Evolutionary conservation across 2,329 filamentous ascomycete species (phyloP).

Genomic region (Fusarium luffae): DNA sequence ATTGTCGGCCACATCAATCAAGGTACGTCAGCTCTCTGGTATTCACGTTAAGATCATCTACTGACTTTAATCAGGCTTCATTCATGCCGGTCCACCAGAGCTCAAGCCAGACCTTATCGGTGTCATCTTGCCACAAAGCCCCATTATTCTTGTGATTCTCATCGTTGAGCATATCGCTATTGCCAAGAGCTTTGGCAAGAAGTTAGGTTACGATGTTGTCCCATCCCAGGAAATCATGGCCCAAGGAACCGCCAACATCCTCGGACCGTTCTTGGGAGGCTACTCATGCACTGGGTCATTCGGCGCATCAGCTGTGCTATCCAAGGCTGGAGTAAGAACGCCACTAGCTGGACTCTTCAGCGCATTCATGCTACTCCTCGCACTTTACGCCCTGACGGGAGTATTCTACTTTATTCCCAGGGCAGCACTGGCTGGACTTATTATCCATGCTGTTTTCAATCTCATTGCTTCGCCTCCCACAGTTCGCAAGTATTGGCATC

Average conservation of each 20-base stretch:
- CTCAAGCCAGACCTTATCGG: slow-evolving; percentile 67
- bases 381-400: slow-evolving; percentile 79
- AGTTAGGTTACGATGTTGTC: slow-evolving; percentile 82
- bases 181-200: slow-evolving; percentile 81
- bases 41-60: accelerated
- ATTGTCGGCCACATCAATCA: slow-evolving; percentile 74
- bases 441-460: slow-evolving; percentile 85
- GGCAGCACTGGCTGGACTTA: slow-evolving; percentile 76
- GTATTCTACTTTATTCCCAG: slow-evolving; percentile 86
- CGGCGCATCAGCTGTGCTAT: slow-evolving; percentile 81
- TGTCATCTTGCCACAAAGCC: slow-evolving; percentile 70
- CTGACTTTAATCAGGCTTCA: slow-evolving; percentile 27
- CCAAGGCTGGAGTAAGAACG: slow-evolving; percentile 83
- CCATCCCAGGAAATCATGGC: slow-evolving; percentile 84
- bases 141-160: slow-evolving; percentile 78
- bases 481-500: slow-evolving; percentile 81
- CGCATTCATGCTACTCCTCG: slow-evolving; percentile 78
- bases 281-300: slow-evolving; percentile 61
- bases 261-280: slow-evolving; percentile 78
- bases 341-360: slow-evolving; percentile 84
- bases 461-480: slow-evolving; percentile 78
- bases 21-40: slow-evolving; percentile 51
- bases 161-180: slow-evolving; percentile 88
- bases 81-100: slow-evolving; percentile 57
- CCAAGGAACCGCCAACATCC: slow-evolving; percentile 79